Percentiles rank a stretch among this genome's conserved stretches.
phyloP scores from a whole-genome alignment of 2,329 filamentous ascomycete species.

The Arthrinium phaeospermum region DNA sequence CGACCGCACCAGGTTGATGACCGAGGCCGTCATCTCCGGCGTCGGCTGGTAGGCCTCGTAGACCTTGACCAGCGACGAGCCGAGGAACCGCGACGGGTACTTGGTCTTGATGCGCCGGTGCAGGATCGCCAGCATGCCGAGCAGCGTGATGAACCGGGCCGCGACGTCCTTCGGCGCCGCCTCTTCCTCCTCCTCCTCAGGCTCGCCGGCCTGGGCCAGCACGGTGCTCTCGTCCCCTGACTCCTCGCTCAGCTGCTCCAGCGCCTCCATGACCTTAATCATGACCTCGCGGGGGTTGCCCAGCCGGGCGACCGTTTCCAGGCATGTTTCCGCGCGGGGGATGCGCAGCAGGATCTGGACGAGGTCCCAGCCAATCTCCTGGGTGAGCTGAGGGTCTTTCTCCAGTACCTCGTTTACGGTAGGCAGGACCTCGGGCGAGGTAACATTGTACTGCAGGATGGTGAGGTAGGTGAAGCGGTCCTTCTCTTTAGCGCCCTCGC shows the following conservation, averaged over 20 bases:
- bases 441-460: constrained; percentile 74
- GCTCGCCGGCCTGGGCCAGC: constrained; percentile 40
- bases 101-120: constrained; percentile 79
- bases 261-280: constrained; percentile 76
- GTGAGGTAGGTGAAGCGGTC: constrained; percentile 81
- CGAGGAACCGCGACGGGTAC: constrained; percentile 78
- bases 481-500: constrained; percentile 37
- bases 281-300: constrained; percentile 85
- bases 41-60: constrained; percentile 68
- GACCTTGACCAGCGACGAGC: constrained; percentile 76
- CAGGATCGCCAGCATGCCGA: constrained; percentile 74
- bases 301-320: constrained; percentile 75
- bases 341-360: constrained; percentile 75
- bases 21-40: constrained; percentile 71
- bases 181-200: constrained; percentile 30
- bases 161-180: constrained; percentile 35
- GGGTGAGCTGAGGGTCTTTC: constrained; percentile 70
- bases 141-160: constrained; percentile 68
- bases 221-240: constrained; percentile 42
- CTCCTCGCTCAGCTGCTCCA: constrained; percentile 63
- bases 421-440: constrained; percentile 67
- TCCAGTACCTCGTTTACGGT: constrained; percentile 68
- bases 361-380: constrained; percentile 84
- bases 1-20: constrained; percentile 73
- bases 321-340: constrained; percentile 70